phyloP scores from a whole-genome alignment of 2,329 filamentous ascomycete genomes.

The Dothiorella sarmentorum region DNA sequence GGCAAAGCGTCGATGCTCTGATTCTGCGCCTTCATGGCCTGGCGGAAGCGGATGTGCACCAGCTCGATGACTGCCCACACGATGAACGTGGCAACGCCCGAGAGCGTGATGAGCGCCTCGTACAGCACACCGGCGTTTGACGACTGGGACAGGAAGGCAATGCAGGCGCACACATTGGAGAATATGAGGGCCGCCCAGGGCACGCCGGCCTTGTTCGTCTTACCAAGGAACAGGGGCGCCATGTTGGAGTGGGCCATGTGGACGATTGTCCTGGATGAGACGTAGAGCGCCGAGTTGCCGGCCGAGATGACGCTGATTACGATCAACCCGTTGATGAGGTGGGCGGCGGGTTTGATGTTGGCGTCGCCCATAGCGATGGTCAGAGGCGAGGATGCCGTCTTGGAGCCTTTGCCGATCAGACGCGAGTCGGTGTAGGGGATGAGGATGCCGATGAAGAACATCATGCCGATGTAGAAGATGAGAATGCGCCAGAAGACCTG shows the following conservation, averaged over 20 bases:
- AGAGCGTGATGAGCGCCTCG: slow-evolving; percentile 22
- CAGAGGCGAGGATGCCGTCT: slow-evolving; percentile 57
- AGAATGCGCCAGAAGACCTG: slow-evolving; percentile 47
- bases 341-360: slow-evolving; percentile 42
- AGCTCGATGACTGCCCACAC: slow-evolving; percentile 39
- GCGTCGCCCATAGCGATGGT: slow-evolving; percentile 46
- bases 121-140: slow-evolving; percentile 21
- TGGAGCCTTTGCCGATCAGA: slow-evolving; percentile 43
- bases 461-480: slow-evolving; percentile 43
- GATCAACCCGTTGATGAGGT: slow-evolving; percentile 25
- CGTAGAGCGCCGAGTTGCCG: slow-evolving; percentile 22
- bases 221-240: slow-evolving; percentile 22
- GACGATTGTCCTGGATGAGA: slow-evolving; percentile 22
- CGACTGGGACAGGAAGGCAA: slow-evolving; percentile 32
- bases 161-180: slow-evolving; percentile 37
- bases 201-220: slow-evolving; percentile 19
- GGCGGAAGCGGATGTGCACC: slow-evolving; percentile 43
- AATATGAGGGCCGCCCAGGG: slow-evolving; percentile 33
- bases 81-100: slow-evolving; percentile 38
- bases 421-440: slow-evolving; percentile 52
- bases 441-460: slow-evolving; percentile 56
- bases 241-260: slow-evolving; percentile 21
- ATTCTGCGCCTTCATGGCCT: slow-evolving; percentile 37
- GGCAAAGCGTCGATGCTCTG: slow-evolving; percentile 28
- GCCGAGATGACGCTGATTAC: slow-evolving; percentile 23